Base-by-base conservation (phyloP, 1,139 yeast genomes). In the Geotrichum siamense region DNA sequence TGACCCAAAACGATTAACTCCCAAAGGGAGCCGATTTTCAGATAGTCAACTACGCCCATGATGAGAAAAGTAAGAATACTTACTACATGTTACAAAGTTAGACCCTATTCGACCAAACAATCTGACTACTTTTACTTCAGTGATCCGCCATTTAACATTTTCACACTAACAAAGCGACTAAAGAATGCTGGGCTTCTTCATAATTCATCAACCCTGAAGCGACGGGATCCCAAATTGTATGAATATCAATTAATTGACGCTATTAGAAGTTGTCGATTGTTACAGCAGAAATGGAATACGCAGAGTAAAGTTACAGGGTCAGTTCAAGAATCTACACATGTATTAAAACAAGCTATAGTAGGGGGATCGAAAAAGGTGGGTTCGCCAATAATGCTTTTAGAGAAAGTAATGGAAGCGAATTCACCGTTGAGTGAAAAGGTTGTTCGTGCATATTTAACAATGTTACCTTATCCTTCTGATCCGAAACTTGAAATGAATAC, bases 121-220 rank as follows among this genome's bases (percentile, higher is more conserved):
- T 3, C 42, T n/a, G 39, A 40, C 26, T 43, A 22, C 26, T 40
- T 43, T 23, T 38, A 43, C 22, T 40, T 46, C 29, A 43, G 35
- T 25, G 49, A 46, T 29, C 47, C 47, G 10, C 49, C 49, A 2
- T 46, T 46, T 36, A 46, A 43, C 22, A 17, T 43, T 26, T 15
- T 28, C n/a, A 25, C 47, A 3, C 43, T 46, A 10, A 38, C 41
- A 10, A 23, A 16, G 5, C 32, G 49, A 22, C 33, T 46, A 4
- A 10, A 29, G n/a, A 26, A 29, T 10, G 38, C 45, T 12, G 49
- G 44, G 13, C 47, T 44, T 21, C 25, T 41, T 8, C 34, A 19
- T 12, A 17, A 10, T 6, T 23, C 32, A 15, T 17, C n/a, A 26
- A 19, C 6, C 12, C 3, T 9, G 5, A 28, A 38, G 13, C 20